Base-by-base conservation (phyloP, 106 monocot species). In the Dendrobium officinale region DNA sequence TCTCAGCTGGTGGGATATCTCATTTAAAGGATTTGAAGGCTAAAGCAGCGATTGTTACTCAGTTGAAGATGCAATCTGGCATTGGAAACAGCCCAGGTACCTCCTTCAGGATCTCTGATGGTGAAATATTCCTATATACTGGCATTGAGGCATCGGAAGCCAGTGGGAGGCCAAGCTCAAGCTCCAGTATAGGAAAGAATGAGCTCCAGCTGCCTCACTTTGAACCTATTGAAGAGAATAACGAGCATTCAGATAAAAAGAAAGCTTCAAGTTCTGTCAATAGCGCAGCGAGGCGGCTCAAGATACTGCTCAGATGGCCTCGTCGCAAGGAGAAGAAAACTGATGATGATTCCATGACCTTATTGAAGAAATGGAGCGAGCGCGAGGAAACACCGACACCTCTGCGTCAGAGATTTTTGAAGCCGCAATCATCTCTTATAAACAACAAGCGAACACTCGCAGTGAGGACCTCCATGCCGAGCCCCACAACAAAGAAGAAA, bases 121-220 rank as follows among this genome's bases (percentile, higher is more conserved):
- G 89, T 6, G 95, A 95, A 86, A 91, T 95, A 73, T 89, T 95
- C 73, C 66, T 95, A 66, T 86, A 87, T 76, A 81, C 86, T 5
- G 95, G 92, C 19, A 84, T 86, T 7, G 85, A 79, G 37, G 41
- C 70, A 19, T 77, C 77, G 29, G 82, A 84, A 4, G 76, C 70
- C 22, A 86, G 87, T 41, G 89, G 77, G 37, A 89, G 89, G 73
- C 80, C 81, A 4, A 91, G 89, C 67, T 86, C 89, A 51, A 91
- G 89, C 78, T 91, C 91, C 0, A 89, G 84, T 20, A 74, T 77
- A n/a, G 78, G 78, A 75, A 84, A 80, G 76, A 79, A 77, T 45
- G 88, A 88, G 47, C 17, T 81, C 15, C 17, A 6, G 47, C n/a
- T 79, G 6, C 10, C 17, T 8, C 80, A 80, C 40, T 47, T 47